phyloP scores from a whole-genome alignment of 768 basidiomycete species.

The Podaxis sp. region DNA sequence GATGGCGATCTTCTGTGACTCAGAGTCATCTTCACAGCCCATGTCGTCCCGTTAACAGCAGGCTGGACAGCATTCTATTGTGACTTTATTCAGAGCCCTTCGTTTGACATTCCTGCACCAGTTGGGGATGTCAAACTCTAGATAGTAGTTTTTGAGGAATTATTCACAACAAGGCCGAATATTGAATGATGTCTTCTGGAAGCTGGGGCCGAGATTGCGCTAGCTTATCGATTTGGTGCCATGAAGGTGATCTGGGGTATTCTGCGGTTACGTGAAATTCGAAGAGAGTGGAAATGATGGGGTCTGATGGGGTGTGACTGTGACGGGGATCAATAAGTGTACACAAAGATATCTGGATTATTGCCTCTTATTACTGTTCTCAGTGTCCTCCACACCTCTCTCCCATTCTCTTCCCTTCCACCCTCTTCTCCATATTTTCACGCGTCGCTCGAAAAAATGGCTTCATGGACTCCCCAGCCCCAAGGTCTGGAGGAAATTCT shows the following conservation, averaged over 20 bases:
- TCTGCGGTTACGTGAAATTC: background rate
- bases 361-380: slow-evolving; percentile 19
- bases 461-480: slow-evolving; percentile 82
- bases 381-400: slow-evolving; percentile 21
- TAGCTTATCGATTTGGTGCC: slow-evolving; percentile 12
- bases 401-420: slow-evolving; percentile 22
- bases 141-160: background rate
- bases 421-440: slow-evolving; percentile 23
- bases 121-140: background rate
- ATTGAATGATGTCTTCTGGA: background rate
- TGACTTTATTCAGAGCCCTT: slow-evolving; percentile 59
- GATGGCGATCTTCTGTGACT: background rate
- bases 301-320: background rate
- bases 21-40: slow-evolving; percentile 44
- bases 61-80: slow-evolving; percentile 75
- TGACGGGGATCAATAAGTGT: slow-evolving; percentile 19
- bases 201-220: background rate
- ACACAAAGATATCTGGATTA: slow-evolving; percentile 30
- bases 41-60: slow-evolving; percentile 79
- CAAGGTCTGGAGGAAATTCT: slow-evolving; percentile 90
- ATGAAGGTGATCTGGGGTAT: background rate
- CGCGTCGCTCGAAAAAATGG: slow-evolving; percentile 48
- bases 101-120: slow-evolving; percentile 17
- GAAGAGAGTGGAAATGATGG: background rate
- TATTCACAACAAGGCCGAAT: background rate